Percentiles rank a stretch among this genome's conserved stretches.
Evolutionary conservation across 2,329 filamentous ascomycete species (phyloP).

Genomic region (Xylaria sp.): DNA sequence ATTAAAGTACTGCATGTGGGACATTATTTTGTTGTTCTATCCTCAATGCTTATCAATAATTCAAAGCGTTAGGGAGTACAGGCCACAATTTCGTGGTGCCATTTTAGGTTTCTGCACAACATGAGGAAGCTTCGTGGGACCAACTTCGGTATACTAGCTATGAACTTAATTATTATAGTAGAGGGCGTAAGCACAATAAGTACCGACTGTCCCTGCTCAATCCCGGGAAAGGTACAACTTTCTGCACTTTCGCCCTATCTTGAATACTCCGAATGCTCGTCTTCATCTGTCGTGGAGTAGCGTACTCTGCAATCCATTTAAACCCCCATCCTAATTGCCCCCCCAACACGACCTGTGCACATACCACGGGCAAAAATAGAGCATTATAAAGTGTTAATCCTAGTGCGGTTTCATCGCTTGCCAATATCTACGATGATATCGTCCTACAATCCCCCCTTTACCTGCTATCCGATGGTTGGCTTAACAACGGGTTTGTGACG

Average conservation of each 20-base stretch:
- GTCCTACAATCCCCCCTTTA: not conserved
- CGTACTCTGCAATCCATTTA: not conserved
- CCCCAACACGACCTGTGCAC: not conserved
- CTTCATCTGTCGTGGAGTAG: not conserved
- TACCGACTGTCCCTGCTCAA: not conserved
- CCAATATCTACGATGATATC: not conserved
- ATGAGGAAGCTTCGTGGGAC: no score
- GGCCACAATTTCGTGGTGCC: no score
- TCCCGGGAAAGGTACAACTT: not conserved
- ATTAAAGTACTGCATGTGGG: no score
- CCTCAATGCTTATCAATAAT: no score
- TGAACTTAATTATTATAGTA: no score
- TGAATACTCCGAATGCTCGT: not conserved
- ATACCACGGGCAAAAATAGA: not conserved
- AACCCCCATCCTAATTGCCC: not conserved
- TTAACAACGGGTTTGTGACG: constrained; percentile 9
- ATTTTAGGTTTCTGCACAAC: not conserved
- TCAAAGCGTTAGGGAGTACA: no score
- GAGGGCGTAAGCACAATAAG: not conserved
- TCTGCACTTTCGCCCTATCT: not conserved
- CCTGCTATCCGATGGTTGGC: not conserved
- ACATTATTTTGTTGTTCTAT: no score
- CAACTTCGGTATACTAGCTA: not conserved
- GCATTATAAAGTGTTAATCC: not conserved
- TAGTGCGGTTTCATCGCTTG: not conserved